A percentile compares a stretch with the other conserved stretches of the same genome.
phyloP scores from a whole-genome alignment of 176 grass and related monocot species.

The Rhipidocladum racemiflorum region DNA sequence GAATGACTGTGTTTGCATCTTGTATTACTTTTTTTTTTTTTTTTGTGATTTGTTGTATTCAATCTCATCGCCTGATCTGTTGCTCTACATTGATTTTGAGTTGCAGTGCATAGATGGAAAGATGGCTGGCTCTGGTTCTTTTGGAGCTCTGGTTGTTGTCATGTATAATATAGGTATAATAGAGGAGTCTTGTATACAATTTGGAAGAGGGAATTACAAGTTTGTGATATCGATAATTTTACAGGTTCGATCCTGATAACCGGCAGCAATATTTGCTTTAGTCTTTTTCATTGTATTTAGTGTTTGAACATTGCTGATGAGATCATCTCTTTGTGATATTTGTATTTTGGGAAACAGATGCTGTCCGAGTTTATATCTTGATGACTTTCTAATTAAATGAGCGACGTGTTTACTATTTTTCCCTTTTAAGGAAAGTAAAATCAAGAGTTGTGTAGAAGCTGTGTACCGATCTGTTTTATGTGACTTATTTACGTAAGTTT shows the following conservation, averaged over 20 bases:
- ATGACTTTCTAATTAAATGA: background rate
- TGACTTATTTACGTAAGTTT: background rate
- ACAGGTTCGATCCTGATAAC: background rate
- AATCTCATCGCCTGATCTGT: conserved; percentile 22
- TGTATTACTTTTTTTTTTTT: conserved; percentile 13
- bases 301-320: background rate
- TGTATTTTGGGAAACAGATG: background rate
- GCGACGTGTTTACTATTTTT: background rate
- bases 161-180: background rate
- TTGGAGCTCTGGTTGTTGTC: conserved; percentile 17
- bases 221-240: conserved; percentile 6
- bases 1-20: background rate
- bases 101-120: background rate
- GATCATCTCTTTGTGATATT: background rate
- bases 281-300: background rate
- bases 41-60: background rate
- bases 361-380: background rate
- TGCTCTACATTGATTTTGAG: conserved; percentile 26
- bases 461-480: background rate
- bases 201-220: background rate
- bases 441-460: background rate
- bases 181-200: background rate
- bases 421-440: background rate
- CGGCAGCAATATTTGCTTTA: background rate
- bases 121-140: background rate